Evolutionary conservation across 2,329 filamentous ascomycete species (phyloP).

Genomic region (Coniosporium tulheliwenetii): DNA sequence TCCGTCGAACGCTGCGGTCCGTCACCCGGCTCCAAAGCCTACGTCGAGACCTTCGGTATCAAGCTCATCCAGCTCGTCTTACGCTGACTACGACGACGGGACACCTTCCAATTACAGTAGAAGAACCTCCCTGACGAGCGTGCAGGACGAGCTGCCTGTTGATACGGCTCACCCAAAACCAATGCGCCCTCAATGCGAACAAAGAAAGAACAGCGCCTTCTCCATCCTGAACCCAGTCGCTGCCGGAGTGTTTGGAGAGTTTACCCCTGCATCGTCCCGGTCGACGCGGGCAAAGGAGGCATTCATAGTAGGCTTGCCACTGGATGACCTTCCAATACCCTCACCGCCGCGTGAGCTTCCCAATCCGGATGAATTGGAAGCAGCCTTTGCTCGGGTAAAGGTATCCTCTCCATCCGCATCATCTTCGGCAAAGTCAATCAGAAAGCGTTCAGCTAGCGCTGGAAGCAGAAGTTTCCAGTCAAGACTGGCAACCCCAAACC

Average conservation of each 20-base stretch:
- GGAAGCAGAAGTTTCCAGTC: not conserved
- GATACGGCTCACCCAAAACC: constrained; percentile 6
- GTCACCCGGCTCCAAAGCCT: no score
- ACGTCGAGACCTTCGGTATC: constrained; percentile 7
- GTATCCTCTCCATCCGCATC: not conserved
- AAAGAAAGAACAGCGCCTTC: constrained; percentile 6
- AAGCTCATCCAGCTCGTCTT: constrained; percentile 19
- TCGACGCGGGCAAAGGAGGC: no score
- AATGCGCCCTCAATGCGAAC: not conserved
- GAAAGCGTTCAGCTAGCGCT: no score
- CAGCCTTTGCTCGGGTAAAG: not conserved
- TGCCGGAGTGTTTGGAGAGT: constrained; percentile 13
- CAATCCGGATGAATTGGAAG: not conserved
- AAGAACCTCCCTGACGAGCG: constrained; percentile 22
- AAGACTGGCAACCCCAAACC: constrained; percentile 4
- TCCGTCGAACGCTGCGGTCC: no score
- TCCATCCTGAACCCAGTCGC: constrained; percentile 9
- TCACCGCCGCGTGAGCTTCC: no score
- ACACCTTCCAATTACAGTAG: constrained; percentile 22
- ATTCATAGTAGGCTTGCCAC: not conserved
- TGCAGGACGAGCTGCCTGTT: constrained; percentile 8
- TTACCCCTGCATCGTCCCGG: not conserved
- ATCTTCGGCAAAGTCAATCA: not conserved
- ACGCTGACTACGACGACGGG: constrained; percentile 14
- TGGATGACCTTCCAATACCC: not conserved